Percentiles rank a stretch among this genome's conserved stretches.
Conservation (phyloP, 495 filamentous ascomycete genomes). For the Wilcoxina mikolae region DNA sequence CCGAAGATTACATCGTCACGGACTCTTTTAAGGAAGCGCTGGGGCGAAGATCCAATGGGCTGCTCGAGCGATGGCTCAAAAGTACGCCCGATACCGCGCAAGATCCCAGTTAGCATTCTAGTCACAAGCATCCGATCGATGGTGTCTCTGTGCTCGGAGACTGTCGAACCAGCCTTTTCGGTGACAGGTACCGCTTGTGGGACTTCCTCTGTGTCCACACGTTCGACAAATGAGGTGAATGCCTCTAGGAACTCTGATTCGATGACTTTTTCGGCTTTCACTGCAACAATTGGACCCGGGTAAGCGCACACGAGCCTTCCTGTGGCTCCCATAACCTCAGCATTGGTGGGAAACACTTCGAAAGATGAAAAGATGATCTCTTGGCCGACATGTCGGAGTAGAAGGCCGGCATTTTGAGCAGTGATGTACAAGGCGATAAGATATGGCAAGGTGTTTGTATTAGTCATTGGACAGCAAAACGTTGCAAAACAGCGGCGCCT, state of each 20-base stretch:
- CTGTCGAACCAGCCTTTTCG: conserved; percentile 30
- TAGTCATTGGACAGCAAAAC: too few species aligned
- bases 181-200: conserved; percentile 31
- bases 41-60: neutral
- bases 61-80: too few species aligned
- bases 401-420: conserved; percentile 46
- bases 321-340: conserved; percentile 32
- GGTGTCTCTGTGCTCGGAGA: conserved; percentile 41
- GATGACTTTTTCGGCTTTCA: conserved; percentile 29
- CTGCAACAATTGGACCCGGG: conserved; percentile 36
- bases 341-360: conserved; percentile 40
- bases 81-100: conserved; percentile 34
- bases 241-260: conserved; percentile 30
- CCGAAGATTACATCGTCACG: conserved; percentile 46
- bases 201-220: conserved; percentile 34
- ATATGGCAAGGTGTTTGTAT: neutral
- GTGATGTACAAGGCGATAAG: conserved; percentile 35
- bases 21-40: conserved; percentile 42
- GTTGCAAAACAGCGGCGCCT: too few species aligned
- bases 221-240: conserved; percentile 33
- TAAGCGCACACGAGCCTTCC: conserved; percentile 43
- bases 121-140: conserved; percentile 42
- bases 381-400: conserved; percentile 31
- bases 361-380: conserved; percentile 39
- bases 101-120: conserved; percentile 37